Base-by-base conservation (phyloP, 306 rosid species). In the Echinosophora koreensis region DNA sequence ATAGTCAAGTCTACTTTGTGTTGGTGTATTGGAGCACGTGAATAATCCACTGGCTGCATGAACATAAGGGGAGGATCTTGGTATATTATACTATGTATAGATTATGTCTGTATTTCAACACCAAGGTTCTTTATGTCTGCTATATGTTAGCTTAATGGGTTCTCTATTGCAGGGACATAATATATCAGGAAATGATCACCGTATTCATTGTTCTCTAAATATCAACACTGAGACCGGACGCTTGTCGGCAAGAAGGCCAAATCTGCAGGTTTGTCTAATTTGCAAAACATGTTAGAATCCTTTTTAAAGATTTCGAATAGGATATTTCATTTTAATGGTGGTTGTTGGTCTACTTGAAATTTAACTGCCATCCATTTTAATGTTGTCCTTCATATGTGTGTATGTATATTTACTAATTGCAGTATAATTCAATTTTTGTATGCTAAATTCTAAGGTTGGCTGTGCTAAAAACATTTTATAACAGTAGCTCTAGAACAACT, bases 211-310 rank as follows among this genome's bases (percentile, higher is more conserved):
- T 79, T 95, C 99, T 28, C 73, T 95, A 60, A 95, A 90, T 83
- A 90, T 92, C 83, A 95, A 92, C 84, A 92, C 97, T 0, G 97
- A 95, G 92, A 95, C 97, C 2, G 97, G 99, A 73, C 97, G 97
- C 42, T 85, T 95, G 79, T 95, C 97, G 61, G 99, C 99, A 68
- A 93, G 99, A 81, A 88, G 97, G 70, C 99, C 97, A 28, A 95
- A 80, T 85, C 85, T 95, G 78, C 99, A 95, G 99, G 99, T 95
- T 81, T 79, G 68, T 44, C 17, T 65, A 28, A 50, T 56, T 74
- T 61, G 28, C 37, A 54, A 60, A 64, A 35, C 73, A 49, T 74
- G 18, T 34, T 65, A 13, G 64, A 72, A 27, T 52, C 50, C 15
- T 76, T 17, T 64, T 17, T 50, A 37, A 34, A 18, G 27, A 63